Percentiles rank a stretch among this genome's conserved stretches.
These are phyloP conservation scores for Phytophthora foliorum DNA, from an alignment of 352 stramenopile species.

Conservation along the genomic window DNA sequence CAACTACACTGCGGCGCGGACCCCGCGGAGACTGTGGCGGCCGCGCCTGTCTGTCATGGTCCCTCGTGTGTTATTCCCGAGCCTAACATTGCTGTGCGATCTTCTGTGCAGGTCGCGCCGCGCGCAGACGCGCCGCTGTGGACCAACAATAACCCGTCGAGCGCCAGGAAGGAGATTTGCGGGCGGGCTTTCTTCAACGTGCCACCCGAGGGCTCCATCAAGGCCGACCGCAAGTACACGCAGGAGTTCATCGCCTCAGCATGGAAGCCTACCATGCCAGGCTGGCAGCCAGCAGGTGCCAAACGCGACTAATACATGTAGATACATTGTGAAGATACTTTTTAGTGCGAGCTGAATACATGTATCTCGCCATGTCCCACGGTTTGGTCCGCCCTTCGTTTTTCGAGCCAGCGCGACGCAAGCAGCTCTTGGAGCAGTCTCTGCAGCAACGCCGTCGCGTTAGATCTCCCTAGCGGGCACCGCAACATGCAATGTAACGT, in stretches of 20 bases:
- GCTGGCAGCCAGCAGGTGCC: too few relatives aligned
- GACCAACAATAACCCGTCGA: conserved; percentile 58
- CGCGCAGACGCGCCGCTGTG: conserved; percentile 50
- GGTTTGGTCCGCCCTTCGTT: conserved; percentile 15
- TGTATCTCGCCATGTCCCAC: conserved; percentile 11
- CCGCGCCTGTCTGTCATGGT: conserved; percentile 1
- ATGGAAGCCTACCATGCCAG: conserved; percentile 54
- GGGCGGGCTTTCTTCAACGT: conserved; percentile 57
- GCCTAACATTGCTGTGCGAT: conserved; percentile 18
- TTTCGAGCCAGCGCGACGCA: conserved; percentile 5
- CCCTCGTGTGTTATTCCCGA: neutral
- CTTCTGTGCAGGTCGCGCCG: conserved; percentile 26
- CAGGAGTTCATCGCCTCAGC: conserved; percentile 71
- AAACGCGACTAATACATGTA: too few relatives aligned
- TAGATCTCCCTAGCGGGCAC: neutral
- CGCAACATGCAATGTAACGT: neutral
- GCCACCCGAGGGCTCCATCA: conserved; percentile 57
- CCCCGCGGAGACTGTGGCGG: neutral
- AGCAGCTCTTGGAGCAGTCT: conserved; percentile 12
- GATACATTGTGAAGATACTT: conserved; percentile 12
- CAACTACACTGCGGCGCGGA: conserved; percentile 1
- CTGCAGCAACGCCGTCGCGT: neutral
- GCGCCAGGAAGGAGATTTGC: conserved; percentile 55
- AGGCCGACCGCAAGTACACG: conserved; percentile 71
- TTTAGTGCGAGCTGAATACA: conserved; percentile 14